Evolutionary conservation across 345 rosid species (phyloP).

Genomic region (Arabis alpina): DNA sequence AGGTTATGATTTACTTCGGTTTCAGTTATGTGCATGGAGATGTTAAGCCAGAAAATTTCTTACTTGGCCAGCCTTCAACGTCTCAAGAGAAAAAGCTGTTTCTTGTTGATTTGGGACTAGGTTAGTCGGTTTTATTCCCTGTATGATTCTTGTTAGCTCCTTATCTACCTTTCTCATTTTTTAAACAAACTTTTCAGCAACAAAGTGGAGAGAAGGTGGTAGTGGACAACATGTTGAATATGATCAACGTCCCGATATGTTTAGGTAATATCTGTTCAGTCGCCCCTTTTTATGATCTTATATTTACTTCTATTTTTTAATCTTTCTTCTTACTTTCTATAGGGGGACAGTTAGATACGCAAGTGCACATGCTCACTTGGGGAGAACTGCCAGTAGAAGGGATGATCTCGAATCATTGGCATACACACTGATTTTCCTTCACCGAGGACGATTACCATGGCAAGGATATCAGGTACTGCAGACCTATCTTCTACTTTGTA

Average conservation of each 20-base stretch:
- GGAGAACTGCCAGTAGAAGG: constrained; percentile 96
- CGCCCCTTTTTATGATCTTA: neutral
- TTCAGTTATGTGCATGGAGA: constrained; percentile 95
- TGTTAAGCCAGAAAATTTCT: constrained; percentile 94
- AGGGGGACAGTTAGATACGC: constrained; percentile 99
- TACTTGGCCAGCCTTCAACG: constrained; percentile 93
- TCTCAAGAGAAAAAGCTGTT: constrained; percentile 83
- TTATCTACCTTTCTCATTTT: constrained; percentile 23
- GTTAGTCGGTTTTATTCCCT: constrained; percentile 39
- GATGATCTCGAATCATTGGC: constrained; percentile 99
- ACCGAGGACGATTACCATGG: constrained; percentile 97
- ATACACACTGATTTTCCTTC: constrained; percentile 89
- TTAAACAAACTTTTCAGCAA: constrained; percentile 59
- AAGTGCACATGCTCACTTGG: constrained; percentile 96
- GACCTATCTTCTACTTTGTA: constrained; percentile 20
- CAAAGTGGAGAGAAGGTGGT: constrained; percentile 86
- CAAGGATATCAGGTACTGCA: constrained; percentile 90
- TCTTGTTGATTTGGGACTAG: constrained; percentile 96
- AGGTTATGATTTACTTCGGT: constrained; percentile 31
- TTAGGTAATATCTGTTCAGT: constrained; percentile 60
- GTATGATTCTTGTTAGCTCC: constrained; percentile 23
- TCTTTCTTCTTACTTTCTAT: constrained; percentile 26
- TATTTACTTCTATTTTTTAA: constrained; percentile 17
- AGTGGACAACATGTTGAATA: constrained; percentile 88
- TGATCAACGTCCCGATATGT: constrained; percentile 99